Conservation (phyloP, 1,139 yeast genomes). For the Saccharomycopsis crataegensis region DNA sequence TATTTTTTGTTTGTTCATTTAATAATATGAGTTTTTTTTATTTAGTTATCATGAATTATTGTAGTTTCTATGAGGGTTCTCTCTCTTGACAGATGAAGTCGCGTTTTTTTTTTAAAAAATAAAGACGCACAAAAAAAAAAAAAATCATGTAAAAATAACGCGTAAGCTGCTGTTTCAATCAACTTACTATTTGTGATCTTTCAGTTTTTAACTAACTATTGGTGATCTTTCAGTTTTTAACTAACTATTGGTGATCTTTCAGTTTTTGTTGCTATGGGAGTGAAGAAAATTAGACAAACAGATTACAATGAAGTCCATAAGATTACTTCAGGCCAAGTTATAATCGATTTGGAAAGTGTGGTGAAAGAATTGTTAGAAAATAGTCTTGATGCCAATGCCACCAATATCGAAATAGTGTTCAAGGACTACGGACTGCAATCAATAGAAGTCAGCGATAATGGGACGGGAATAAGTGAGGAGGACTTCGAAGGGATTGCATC, state of each 20-base stretch:
- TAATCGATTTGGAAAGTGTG: conserved; percentile 66
- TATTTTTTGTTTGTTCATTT: neutral
- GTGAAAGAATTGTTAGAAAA: conserved; percentile 86
- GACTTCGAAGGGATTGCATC: conserved; percentile 60
- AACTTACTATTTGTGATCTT: neutral
- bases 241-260: neutral
- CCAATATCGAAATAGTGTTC: conserved; percentile 58
- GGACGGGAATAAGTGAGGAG: conserved; percentile 54
- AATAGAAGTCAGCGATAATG: conserved; percentile 70
- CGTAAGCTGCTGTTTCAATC: neutral
- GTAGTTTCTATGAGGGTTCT: neutral
- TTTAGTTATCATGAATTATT: neutral
- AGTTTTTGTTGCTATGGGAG: too few relatives aligned
- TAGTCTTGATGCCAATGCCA: conserved; percentile 70
- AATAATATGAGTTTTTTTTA: neutral
- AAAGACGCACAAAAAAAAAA: neutral
- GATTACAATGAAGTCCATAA: conserved; percentile 42
- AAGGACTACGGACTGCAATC: conserved; percentile 70
- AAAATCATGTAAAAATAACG: neutral
- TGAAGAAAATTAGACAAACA: neutral
- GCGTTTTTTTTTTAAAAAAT: neutral
- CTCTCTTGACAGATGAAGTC: neutral
- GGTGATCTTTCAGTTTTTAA: neutral
- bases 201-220: conserved; percentile 27
- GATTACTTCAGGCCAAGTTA: conserved; percentile 90